Percentiles rank a stretch among this genome's conserved stretches.
phyloP scores from a whole-genome alignment of 1,284 basidiomycete species.

The Cryptococcus sp. region DNA sequence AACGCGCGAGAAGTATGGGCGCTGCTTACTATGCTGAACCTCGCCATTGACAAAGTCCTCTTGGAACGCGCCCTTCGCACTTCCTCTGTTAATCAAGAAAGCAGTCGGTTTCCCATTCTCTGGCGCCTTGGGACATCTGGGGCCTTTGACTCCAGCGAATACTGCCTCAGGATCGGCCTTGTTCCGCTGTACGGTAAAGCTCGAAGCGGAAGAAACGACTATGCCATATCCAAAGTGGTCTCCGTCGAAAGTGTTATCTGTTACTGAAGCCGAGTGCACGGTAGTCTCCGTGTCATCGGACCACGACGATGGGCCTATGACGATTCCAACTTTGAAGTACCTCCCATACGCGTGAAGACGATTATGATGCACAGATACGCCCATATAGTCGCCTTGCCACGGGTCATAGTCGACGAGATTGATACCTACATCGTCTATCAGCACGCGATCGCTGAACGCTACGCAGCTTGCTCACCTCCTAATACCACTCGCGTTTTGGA shows the following conservation, averaged over 20 bases:
- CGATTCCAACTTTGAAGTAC: slow-evolving; percentile 52
- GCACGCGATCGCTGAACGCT: not conserved
- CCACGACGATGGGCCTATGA: slow-evolving; percentile 53
- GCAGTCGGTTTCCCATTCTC: slow-evolving; percentile 48
- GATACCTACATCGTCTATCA: slow-evolving; percentile 33
- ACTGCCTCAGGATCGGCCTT: slow-evolving; percentile 31
- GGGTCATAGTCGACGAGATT: slow-evolving; percentile 55
- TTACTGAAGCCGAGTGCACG: slow-evolving; percentile 48
- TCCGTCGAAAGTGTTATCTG: slow-evolving; percentile 48
- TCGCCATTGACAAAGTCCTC: slow-evolving; percentile 54
- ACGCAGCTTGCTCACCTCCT: slow-evolving; percentile 36
- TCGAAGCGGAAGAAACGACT: slow-evolving; percentile 49
- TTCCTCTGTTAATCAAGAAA: slow-evolving; percentile 51
- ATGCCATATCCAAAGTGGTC: slow-evolving; percentile 52
- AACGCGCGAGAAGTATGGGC: not conserved
- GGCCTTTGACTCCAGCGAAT: slow-evolving; percentile 47
- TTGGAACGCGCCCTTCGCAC: slow-evolving; percentile 48
- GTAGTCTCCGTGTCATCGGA: slow-evolving; percentile 51
- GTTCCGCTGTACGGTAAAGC: slow-evolving; percentile 49
- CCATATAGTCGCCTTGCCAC: slow-evolving; percentile 52
- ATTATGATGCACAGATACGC: slow-evolving; percentile 49
- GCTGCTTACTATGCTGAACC: slow-evolving; percentile 52
- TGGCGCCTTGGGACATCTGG: slow-evolving; percentile 49
- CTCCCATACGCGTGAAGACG: slow-evolving; percentile 46
- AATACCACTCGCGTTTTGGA: slow-evolving; percentile 49